A percentile compares a stretch with the other conserved stretches of the same genome.
Evolutionary conservation across 1,284 basidiomycete species (phyloP).

Genomic region (Psilocybe mexicana): DNA sequence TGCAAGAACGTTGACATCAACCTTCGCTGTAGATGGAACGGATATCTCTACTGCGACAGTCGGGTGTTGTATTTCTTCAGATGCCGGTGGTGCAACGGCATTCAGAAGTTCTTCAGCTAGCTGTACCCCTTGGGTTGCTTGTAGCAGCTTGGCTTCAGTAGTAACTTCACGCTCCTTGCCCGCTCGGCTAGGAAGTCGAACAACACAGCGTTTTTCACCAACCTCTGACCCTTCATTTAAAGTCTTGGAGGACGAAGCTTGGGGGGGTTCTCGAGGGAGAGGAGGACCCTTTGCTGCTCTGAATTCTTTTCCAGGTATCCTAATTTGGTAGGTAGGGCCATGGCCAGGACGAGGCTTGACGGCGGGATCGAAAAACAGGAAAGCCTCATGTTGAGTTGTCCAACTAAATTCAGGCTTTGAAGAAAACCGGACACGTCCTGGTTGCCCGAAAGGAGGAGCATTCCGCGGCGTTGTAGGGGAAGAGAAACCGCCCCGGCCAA

Average conservation of each 20-base stretch:
- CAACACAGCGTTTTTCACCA: slow-evolving; percentile 48
- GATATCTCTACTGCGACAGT: slow-evolving; percentile 6
- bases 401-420: slow-evolving; percentile 77
- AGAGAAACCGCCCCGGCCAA: slow-evolving; percentile 47
- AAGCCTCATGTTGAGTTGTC: slow-evolving; percentile 77
- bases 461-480: slow-evolving; percentile 29
- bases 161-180: slow-evolving; percentile 34
- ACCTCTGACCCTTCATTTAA: slow-evolving; percentile 35
- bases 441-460: slow-evolving; percentile 32
- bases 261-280: slow-evolving; percentile 15
- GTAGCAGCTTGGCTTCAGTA: slow-evolving; percentile 34
- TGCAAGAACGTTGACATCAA: slow-evolving; percentile 17
- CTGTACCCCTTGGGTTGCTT: slow-evolving; percentile 50
- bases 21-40: slow-evolving; percentile 15
- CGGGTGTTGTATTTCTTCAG: slow-evolving; percentile 14
- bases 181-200: slow-evolving; percentile 51
- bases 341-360: slow-evolving; percentile 58
- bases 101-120: slow-evolving; percentile 55
- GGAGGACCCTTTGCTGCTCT: slow-evolving; percentile 31
- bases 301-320: slow-evolving; percentile 49
- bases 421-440: slow-evolving; percentile 61
- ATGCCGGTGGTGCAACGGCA: slow-evolving; percentile 17
- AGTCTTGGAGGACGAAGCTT: slow-evolving; percentile 21
- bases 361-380: slow-evolving; percentile 62
- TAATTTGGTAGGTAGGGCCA: slow-evolving; percentile 56